Conservation (phyloP, 139 green algal genomes). For the Desmodesmus armatus region DNA sequence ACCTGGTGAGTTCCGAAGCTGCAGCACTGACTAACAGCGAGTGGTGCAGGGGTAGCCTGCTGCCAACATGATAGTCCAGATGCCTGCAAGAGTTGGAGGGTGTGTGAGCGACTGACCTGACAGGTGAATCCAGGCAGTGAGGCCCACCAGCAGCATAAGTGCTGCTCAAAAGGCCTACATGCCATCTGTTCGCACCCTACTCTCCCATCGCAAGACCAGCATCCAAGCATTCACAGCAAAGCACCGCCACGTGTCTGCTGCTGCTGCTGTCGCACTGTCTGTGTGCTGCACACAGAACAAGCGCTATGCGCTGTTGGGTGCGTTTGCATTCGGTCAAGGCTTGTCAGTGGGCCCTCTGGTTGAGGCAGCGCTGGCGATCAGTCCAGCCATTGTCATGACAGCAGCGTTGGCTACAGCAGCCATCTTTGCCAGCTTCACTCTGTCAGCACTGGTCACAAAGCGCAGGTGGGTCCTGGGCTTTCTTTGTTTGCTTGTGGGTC, state of each 20-base stretch:
- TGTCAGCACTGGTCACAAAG: constrained; percentile 67
- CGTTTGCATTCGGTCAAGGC: constrained; percentile 70
- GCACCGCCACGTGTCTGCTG: too few species aligned
- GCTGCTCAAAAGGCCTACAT: too few species aligned
- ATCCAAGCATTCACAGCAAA: too few species aligned
- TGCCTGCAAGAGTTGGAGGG: too few species aligned
- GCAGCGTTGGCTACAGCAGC: constrained; percentile 60
- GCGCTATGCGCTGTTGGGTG: constrained; percentile 63
- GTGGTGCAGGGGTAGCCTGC: too few species aligned
- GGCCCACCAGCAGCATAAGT: too few species aligned
- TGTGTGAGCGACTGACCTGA: too few species aligned
- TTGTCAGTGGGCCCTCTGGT: constrained; percentile 61
- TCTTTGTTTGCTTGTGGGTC: neutral
- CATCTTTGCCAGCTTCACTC: constrained; percentile 80
- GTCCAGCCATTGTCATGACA: constrained; percentile 61
- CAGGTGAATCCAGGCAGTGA: too few species aligned
- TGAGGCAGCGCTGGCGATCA: constrained; percentile 48
- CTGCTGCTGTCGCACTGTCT: too few species aligned
- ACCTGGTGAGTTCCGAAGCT: constrained; percentile 47
- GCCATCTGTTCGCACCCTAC: too few species aligned
- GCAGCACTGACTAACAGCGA: neutral
- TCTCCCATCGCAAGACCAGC: too few species aligned
- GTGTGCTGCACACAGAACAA: constrained; percentile 55
- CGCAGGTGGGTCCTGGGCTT: constrained; percentile 45
- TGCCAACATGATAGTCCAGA: too few species aligned